Conservation (phyloP, 2,329 filamentous ascomycete species). For the Macrophomina pseudophaseolina region DNA sequence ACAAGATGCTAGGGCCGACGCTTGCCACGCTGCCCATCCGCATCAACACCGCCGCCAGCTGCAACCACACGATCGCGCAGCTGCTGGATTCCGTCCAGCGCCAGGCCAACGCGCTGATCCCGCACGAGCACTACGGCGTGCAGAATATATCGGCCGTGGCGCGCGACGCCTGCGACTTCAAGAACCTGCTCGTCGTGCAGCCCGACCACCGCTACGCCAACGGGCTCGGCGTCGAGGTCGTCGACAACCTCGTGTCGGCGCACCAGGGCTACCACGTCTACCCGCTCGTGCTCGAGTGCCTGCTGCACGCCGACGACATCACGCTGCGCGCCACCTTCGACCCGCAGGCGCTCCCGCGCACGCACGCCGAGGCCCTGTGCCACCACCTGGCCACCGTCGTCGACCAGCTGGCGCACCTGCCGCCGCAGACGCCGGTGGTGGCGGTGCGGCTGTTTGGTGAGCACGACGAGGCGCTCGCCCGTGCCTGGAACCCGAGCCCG, state of each 20-base stretch:
- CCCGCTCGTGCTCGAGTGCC: constrained; percentile 28
- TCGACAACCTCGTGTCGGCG: background rate
- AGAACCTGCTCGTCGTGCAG: constrained; percentile 59
- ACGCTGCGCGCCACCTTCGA: background rate
- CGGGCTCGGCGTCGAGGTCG: background rate
- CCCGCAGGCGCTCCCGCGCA: background rate
- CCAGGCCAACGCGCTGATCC: background rate
- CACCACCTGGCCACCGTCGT: constrained; percentile 8
- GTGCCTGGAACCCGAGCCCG: background rate
- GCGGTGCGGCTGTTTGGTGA: background rate
- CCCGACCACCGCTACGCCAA: constrained; percentile 25
- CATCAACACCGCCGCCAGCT: constrained; percentile 27
- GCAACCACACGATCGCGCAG: constrained; percentile 27
- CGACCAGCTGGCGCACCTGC: background rate
- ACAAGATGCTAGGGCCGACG: constrained; percentile 34
- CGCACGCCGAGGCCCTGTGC: constrained; percentile 19
- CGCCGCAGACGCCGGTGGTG: background rate
- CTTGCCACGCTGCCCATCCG: constrained; percentile 39
- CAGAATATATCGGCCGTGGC: background rate
- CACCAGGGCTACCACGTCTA: constrained; percentile 9
- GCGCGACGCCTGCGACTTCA: constrained; percentile 51
- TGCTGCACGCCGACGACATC: background rate
- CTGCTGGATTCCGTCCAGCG: background rate
- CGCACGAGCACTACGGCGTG: constrained; percentile 1
- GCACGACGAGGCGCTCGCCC: background rate